Evolutionary conservation across 2,329 filamentous ascomycete species (phyloP).

Genomic region (Stagonosporopsis cucurbitacearum): DNA sequence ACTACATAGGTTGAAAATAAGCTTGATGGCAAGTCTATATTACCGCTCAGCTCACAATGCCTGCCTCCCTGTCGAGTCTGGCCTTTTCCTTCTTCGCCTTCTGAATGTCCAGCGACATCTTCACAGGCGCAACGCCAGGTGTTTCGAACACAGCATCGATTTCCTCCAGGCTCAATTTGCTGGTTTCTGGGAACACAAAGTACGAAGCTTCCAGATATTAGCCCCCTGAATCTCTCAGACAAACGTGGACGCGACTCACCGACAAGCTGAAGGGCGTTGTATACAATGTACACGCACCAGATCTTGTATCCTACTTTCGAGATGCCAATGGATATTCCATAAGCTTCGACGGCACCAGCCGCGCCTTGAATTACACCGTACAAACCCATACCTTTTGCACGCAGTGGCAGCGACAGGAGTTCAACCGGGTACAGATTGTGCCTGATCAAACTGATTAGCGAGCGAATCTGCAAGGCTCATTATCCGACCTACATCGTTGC

Average conservation of each 20-base stretch:
- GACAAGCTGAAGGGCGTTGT: conserved; percentile 57
- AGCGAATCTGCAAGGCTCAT: background rate
- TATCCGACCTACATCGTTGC: conserved; percentile 49
- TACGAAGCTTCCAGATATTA: conserved; percentile 45
- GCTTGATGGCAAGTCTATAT: too few species aligned
- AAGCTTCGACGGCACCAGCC: conserved; percentile 53
- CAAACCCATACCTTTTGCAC: conserved; percentile 52
- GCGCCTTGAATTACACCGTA: conserved; percentile 55
- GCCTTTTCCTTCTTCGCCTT: conserved; percentile 16
- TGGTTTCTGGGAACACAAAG: conserved; percentile 62
- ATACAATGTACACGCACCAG: conserved; percentile 59
- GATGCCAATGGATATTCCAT: conserved; percentile 58
- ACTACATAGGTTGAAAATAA: background rate
- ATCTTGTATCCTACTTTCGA: conserved; percentile 58
- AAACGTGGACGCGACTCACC: conserved; percentile 4
- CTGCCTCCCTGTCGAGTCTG: conserved; percentile 10
- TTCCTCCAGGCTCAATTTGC: conserved; percentile 60
- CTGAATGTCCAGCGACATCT: conserved; percentile 46
- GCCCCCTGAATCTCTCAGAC: background rate
- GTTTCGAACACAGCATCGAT: conserved; percentile 66
- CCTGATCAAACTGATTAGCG: background rate
- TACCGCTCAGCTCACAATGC: background rate
- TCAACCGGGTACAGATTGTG: conserved; percentile 58
- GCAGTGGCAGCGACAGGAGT: conserved; percentile 53
- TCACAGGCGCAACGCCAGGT: conserved; percentile 51